Evolutionary conservation across 108 stramenopile species (phyloP).

Genomic region (Cyclotella choctawhatcheeana): DNA sequence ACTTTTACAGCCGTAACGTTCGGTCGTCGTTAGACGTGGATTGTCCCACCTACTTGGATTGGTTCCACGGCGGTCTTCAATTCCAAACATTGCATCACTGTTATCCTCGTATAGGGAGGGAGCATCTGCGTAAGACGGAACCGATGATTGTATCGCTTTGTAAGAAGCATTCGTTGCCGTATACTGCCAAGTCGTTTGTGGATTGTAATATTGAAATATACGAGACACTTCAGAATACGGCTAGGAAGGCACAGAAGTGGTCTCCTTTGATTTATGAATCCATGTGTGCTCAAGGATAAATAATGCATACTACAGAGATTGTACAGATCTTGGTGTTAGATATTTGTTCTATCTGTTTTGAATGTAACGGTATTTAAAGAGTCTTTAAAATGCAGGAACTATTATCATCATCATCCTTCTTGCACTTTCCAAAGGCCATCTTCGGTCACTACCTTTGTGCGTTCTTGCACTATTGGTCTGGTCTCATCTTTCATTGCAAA

Average conservation of each 20-base stretch:
- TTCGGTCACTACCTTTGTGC: conserved; percentile 33
- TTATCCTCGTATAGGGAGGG: conserved; percentile 88
- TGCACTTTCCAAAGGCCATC: conserved; percentile 41
- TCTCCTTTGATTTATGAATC: conserved; percentile 57
- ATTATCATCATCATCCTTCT: conserved; percentile 29
- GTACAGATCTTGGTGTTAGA: not conserved
- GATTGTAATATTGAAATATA: conserved; percentile 59
- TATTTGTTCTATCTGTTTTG: not conserved
- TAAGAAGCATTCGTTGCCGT: conserved; percentile 73
- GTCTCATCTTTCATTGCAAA: conserved; percentile 27
- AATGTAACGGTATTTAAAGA: not conserved
- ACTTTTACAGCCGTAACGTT: conserved; percentile 61
- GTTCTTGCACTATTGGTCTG: conserved; percentile 38
- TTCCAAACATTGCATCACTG: conserved; percentile 94
- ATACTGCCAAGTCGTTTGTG: conserved; percentile 66
- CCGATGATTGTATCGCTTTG: conserved; percentile 71
- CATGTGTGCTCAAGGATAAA: conserved; percentile 55
- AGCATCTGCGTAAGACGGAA: conserved; percentile 79
- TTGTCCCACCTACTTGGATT: conserved; percentile 84
- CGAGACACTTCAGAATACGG: conserved; percentile 36
- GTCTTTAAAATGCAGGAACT: too few species aligned
- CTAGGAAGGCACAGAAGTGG: conserved; percentile 32
- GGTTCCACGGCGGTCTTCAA: conserved; percentile 94
- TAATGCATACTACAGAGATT: not conserved
- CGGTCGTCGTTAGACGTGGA: conserved; percentile 81